A percentile compares a stretch with the other conserved stretches of the same genome.
phyloP scores from a whole-genome alignment of 208 protist genomes.

The Trypanosomatidae sp. region DNA sequence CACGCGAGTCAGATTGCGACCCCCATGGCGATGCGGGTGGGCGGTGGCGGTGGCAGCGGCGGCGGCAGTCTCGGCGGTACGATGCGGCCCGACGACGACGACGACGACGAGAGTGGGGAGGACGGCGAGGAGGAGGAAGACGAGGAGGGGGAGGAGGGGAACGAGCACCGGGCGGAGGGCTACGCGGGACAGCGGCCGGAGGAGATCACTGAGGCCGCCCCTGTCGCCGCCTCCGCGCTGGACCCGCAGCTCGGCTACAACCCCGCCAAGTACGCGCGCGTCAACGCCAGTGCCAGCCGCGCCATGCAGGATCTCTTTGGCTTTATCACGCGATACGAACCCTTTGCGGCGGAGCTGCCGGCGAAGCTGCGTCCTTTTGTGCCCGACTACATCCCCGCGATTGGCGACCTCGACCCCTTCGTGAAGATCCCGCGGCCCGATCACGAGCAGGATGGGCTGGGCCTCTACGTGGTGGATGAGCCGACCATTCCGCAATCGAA shows the following conservation, averaged over 20 bases:
- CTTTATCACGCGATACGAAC: constrained; percentile 94
- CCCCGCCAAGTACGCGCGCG: constrained; percentile 83
- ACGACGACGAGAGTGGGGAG: constrained; percentile 31
- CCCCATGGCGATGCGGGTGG: constrained; percentile 23
- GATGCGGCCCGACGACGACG: constrained; percentile 28
- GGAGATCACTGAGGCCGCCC: constrained; percentile 39
- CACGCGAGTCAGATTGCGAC: constrained; percentile 27
- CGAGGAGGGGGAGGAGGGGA: constrained; percentile 28
- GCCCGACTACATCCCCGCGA: constrained; percentile 97
- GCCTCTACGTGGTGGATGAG: constrained; percentile 96
- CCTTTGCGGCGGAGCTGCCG: constrained; percentile 93
- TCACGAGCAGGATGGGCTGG: too few relatives aligned
- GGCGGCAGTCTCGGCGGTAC: too few relatives aligned
- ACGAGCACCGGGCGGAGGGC: constrained; percentile 36
- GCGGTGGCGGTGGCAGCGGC: too few relatives aligned
- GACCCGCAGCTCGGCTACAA: constrained; percentile 63
- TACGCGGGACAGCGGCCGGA: constrained; percentile 65
- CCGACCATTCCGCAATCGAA: constrained; percentile 95
- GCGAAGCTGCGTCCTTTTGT: constrained; percentile 97
- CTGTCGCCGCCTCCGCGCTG: not conserved
- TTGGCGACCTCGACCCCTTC: constrained; percentile 97
- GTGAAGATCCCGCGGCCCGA: constrained; percentile 96
- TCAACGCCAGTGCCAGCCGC: constrained; percentile 77
- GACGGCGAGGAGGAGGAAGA: constrained; percentile 39
- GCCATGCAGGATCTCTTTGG: constrained; percentile 97